Base-by-base conservation (phyloP, 352 stramenopile species). In the Pythium rishiriense region DNA sequence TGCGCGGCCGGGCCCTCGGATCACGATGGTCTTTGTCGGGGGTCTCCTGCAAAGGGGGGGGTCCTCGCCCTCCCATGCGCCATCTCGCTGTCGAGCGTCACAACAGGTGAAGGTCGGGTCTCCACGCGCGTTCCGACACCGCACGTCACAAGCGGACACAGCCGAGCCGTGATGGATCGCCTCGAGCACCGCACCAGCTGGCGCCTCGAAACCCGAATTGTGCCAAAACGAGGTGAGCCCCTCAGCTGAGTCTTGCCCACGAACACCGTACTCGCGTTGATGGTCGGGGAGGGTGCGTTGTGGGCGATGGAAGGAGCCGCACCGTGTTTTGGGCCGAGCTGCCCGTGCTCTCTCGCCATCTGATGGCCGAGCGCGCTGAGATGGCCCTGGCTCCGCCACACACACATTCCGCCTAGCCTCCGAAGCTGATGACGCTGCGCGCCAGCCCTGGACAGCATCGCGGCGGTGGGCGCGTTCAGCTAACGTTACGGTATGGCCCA, bases 281-380 rank as follows among this genome's bases (percentile, higher is more conserved):
- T 11, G 11, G 31, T 37, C 6, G 17, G 33, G 33, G 10, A 39
- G 17, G 17, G 33, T 22, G 8, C 4, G 12, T 14, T 21, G 25
- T 33, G 19, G 29, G 2, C 4, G 46, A 28, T 1, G 9, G 57
- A 64, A 37, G 56, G 46, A 63, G 56, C 3, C 10, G 33, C 33
- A 64, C 57, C 43, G 25, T 49, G 57, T 56, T 64, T 48, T 64
- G 57, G 33, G 26, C 56, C 43, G 14, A n/a, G n/a, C n/a, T n/a
- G n/a, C n/a, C n/a, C 33, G 2, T 39, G 33, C 33, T 9, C 11
- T 39, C 1, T 51, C 21, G 21, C 24, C 45, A 51, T 47, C n/a
- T 47, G 41, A 47, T 19, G 14, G 41, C 10, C 41, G 41, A 19
- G 47, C 17, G 12, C 22, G 46, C 47, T 54, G 47, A 54, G 47